These are phyloP conservation scores for Venturiaceae sp. DNA, from an alignment of 2,329 filamentous ascomycete genomes.

Conservation along the genomic window DNA sequence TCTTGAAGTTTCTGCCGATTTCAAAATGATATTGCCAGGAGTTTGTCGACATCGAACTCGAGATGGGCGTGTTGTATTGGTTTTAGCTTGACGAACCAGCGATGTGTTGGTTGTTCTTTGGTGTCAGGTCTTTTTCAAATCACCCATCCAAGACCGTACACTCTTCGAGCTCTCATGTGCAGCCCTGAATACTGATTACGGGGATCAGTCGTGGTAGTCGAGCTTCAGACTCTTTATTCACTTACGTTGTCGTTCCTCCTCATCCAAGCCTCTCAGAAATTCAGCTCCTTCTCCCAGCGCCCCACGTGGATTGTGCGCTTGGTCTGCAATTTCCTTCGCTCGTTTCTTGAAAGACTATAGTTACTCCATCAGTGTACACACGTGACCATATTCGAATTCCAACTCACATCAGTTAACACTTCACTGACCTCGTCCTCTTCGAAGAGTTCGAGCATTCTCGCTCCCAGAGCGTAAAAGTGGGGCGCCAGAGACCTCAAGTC, in stretches of 20 bases:
- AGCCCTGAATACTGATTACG: slow-evolving; percentile 33
- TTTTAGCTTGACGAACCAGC: background rate
- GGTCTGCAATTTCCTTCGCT: slow-evolving; percentile 74
- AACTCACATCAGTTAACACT: slow-evolving; percentile 35
- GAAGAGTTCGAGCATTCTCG: slow-evolving; percentile 80
- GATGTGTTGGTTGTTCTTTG: background rate
- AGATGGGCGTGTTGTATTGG: background rate
- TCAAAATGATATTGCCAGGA: background rate
- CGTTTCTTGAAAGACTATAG: slow-evolving; percentile 68
- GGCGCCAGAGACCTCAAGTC: slow-evolving; percentile 73
- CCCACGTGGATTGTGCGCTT: slow-evolving; percentile 75
- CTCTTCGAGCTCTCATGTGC: slow-evolving; percentile 37
- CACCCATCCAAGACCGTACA: slow-evolving; percentile 34
- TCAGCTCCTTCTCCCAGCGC: slow-evolving; percentile 59
- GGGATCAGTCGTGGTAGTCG: slow-evolving; percentile 7
- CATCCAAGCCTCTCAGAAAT: slow-evolving; percentile 80
- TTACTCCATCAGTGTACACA: background rate
- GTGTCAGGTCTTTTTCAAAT: slow-evolving; percentile 26
- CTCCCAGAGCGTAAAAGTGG: slow-evolving; percentile 80
- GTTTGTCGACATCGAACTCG: background rate
- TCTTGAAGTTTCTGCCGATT: background rate
- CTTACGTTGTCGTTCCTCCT: slow-evolving; percentile 67
- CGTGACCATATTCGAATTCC: background rate
- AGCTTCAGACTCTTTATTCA: slow-evolving; percentile 9
- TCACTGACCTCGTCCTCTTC: slow-evolving; percentile 76